Evolutionary conservation across 2,329 filamentous ascomycete genomes (phyloP).

Genomic region (Pseudogymnoascus sp.): DNA sequence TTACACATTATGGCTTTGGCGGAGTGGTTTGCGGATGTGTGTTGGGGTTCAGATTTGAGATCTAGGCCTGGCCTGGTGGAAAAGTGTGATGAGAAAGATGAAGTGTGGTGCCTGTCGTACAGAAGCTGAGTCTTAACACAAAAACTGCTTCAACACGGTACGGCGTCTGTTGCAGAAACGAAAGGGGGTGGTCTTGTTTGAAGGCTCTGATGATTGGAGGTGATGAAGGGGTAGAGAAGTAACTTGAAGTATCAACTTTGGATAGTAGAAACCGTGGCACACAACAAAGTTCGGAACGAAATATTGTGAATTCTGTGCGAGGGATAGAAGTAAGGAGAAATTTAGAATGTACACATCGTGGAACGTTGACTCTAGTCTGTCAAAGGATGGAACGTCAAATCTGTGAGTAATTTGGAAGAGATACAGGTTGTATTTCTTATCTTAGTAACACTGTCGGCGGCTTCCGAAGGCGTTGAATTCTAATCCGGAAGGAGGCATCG

Average conservation of each 20-base stretch:
- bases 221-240: neutral
- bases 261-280: neutral
- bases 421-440: neutral
- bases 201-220: neutral
- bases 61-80: neutral
- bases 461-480: neutral
- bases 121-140: neutral
- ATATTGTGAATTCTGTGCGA: neutral
- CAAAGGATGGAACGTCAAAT: neutral
- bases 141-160: neutral
- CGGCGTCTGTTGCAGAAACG: neutral
- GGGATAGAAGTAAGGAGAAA: neutral
- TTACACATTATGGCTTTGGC: constrained; percentile 21
- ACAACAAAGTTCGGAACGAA: neutral
- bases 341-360: neutral
- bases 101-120: neutral
- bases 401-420: neutral
- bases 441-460: neutral
- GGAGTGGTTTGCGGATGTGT: neutral
- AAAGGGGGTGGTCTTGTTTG: neutral
- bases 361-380: neutral
- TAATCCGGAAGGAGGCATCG: neutral
- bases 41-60: neutral
- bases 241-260: neutral
- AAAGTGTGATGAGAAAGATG: too few species aligned